These are phyloP conservation scores for Solanum neorickii DNA, from an alignment of 257 asterid genomes.

Conservation along the genomic window DNA sequence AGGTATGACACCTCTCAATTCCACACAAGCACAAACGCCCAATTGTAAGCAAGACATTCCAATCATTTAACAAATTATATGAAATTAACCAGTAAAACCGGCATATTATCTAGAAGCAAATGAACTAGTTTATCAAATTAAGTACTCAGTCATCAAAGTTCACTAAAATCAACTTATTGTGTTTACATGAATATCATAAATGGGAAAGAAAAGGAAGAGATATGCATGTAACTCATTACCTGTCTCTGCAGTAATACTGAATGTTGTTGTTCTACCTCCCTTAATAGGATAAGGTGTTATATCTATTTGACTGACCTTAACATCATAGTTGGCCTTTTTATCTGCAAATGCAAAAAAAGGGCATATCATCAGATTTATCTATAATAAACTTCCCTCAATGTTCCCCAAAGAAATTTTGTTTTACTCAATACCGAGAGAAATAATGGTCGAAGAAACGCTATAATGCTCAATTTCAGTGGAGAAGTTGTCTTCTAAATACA, in stretches of 20 bases:
- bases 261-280: conserved; percentile 45
- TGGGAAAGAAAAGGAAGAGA: neutral
- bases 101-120: neutral
- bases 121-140: neutral
- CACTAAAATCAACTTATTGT: neutral
- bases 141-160: neutral
- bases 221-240: conserved; percentile 15
- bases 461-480: neutral
- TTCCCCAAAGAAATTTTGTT: neutral
- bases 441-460: neutral
- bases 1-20: neutral
- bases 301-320: conserved; percentile 52
- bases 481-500: neutral
- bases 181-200: neutral
- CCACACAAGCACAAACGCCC: neutral
- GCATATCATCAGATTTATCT: neutral
- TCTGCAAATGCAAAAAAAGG: conserved; percentile 21
- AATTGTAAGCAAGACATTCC: neutral
- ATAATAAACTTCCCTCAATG: neutral
- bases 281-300: conserved; percentile 62
- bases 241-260: conserved; percentile 55
- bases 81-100: neutral
- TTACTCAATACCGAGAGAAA: neutral
- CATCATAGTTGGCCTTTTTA: conserved; percentile 41
- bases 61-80: neutral